Base-by-base conservation (phyloP, 352 stramenopile species). In the Globisporangium ultimum region DNA sequence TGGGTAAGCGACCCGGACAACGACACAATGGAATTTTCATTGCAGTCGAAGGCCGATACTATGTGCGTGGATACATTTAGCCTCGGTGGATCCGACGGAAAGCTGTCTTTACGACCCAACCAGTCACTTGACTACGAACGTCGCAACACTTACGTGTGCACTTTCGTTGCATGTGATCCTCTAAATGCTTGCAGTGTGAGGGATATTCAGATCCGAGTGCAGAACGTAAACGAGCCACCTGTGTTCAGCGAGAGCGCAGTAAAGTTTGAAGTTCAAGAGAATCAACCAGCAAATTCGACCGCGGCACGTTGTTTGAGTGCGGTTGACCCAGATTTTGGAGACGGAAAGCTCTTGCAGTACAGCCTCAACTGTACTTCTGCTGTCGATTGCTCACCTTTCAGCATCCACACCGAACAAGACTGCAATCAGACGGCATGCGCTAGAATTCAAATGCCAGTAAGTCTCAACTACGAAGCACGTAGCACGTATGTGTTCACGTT, bases 211-310 rank as follows among this genome's bases (percentile, higher is more conserved):
- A 40, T 88, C 17, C 48, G 66, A 53, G 62, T 88, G 24, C 64
- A 49, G 28, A 74, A 88, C 36, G 55, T 84, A n/a, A 88, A 88
- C 48, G 78, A 88, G 49, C 52, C 57, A 18, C 78, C 78, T 5
- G 14, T 15, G 40, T 88, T 88, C 60, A 62, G 20, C 21, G 67
- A 77, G 17, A 22, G 40, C 22, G 14, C 20, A 5, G 68, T 68
- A 21, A 43, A n/a, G 2, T 81, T 88, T 43, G n/a, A 61, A 9
- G 66, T 86, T 24, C 28, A 50, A 18, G 78, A 88, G 57, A 81
- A 82, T 32, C 36, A 66, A 24, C 55, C 49, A 7, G 14, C 50
- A 1, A 52, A 50, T 2, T 43, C 55, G 1, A 50, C 42, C 0
- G 58, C 67, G 18, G 49, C 71, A 9, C 70, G 77, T 1, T 88